Evolutionary conservation across 2,329 filamentous ascomycete genomes (phyloP).

Genomic region (Fusarium sp.): DNA sequence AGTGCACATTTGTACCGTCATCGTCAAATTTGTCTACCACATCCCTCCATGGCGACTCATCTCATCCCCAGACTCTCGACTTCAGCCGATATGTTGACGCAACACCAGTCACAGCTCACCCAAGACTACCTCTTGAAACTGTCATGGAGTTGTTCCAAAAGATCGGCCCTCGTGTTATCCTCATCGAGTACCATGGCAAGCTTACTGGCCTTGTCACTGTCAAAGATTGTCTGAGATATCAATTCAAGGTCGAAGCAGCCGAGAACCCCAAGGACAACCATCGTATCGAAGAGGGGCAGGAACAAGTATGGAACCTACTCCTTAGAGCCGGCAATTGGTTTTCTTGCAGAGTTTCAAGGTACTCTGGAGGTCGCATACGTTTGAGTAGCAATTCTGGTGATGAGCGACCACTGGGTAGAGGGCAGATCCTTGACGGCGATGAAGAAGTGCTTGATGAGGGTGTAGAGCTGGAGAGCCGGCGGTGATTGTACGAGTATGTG

Average conservation of each 20-base stretch:
- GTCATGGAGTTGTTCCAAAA: conserved; percentile 99
- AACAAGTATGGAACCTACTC: conserved; percentile 72
- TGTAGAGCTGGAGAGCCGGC: conserved; percentile 57
- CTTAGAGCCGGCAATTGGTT: conserved; percentile 67
- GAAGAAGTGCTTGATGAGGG: conserved; percentile 56
- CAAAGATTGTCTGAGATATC: conserved; percentile 96
- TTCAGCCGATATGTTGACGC: conserved; percentile 89
- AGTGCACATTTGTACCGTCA: conserved; percentile 76
- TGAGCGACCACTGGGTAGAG: conserved; percentile 56
- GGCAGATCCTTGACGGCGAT: conserved; percentile 56
- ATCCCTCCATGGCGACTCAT: conserved; percentile 49
- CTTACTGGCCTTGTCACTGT: conserved; percentile 90
- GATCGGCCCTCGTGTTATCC: conserved; percentile 91
- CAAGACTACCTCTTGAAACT: conserved; percentile 90
- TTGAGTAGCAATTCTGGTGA: conserved; percentile 57
- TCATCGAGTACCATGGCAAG: conserved; percentile 89
- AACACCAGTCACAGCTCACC: conserved; percentile 91
- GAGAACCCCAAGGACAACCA: conserved; percentile 76
- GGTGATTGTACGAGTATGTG: conserved; percentile 23
- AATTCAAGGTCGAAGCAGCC: conserved; percentile 93
- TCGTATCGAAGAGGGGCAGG: conserved; percentile 67
- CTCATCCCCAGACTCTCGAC: conserved; percentile 69
- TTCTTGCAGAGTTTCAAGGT: conserved; percentile 62
- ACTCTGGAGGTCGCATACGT: conserved; percentile 67
- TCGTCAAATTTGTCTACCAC: conserved; percentile 45